Evolutionary conservation across 2,329 filamentous ascomycete species (phyloP).

Genomic region (Alternaria sp.): DNA sequence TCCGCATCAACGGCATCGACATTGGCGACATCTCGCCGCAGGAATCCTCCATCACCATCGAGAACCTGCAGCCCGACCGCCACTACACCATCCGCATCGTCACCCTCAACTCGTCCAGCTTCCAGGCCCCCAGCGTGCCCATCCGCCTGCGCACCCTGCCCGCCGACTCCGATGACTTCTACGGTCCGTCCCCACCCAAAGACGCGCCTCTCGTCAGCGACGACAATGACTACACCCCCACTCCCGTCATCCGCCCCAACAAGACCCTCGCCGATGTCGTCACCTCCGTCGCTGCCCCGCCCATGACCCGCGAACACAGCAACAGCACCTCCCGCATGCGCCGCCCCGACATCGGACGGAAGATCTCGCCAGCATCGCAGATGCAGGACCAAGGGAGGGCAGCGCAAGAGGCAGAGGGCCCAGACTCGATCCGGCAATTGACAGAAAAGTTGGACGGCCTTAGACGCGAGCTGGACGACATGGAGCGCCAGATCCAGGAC

Average conservation of each 20-base stretch:
- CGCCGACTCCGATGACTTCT: conserved; percentile 52
- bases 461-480: conserved; percentile 82
- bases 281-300: conserved; percentile 65
- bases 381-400: conserved; percentile 39
- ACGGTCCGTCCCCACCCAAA: conserved; percentile 59
- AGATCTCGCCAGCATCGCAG: conserved; percentile 74
- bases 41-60: conserved; percentile 90
- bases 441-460: conserved; percentile 82
- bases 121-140: conserved; percentile 85
- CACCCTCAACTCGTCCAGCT: conserved; percentile 88
- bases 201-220: conserved; percentile 45
- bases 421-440: conserved; percentile 69
- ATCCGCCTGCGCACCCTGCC: conserved; percentile 78
- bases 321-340: conserved; percentile 60
- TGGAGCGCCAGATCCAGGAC: conserved; percentile 71
- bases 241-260: conserved; percentile 60
- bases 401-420: conserved; percentile 49
- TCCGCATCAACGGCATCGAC: conserved; percentile 92
- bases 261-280: conserved; percentile 65
- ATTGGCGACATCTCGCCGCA: conserved; percentile 83
- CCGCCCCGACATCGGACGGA: conserved; percentile 74
- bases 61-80: conserved; percentile 81
- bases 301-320: conserved; percentile 71
- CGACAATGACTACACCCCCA: conserved; percentile 56
- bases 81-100: conserved; percentile 95